Conservation (phyloP, 169 alveolate genomes). For the Miamiensis avidus region DNA sequence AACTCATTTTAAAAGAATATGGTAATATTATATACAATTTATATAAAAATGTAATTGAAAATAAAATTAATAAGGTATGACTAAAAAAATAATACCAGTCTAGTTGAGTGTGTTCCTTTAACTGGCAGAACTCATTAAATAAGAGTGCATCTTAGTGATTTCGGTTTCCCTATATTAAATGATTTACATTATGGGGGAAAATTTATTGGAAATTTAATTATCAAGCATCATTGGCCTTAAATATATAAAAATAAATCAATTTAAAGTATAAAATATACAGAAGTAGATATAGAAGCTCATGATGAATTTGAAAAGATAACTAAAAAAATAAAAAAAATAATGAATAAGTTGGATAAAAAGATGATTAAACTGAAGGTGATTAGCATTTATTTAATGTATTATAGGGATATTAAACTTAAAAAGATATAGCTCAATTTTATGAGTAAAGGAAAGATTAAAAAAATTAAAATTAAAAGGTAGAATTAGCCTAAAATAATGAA, state of each 20-base stretch:
- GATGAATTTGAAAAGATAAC: constrained; percentile 22
- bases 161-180: constrained; percentile 93
- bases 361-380: constrained; percentile 5
- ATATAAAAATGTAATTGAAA: too few relatives aligned
- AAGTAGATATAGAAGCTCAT: constrained; percentile 7
- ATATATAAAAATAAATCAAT: not conserved
- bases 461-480: not conserved
- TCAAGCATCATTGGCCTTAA: constrained; percentile 20
- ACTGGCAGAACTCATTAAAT: constrained; percentile 98
- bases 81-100: constrained; percentile 81
- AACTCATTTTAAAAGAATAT: constrained; percentile 70
- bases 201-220: constrained; percentile 34
- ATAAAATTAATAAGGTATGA: constrained; percentile 64
- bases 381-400: not conserved
- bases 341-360: constrained; percentile 23
- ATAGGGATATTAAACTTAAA: not conserved
- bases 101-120: constrained; percentile 91
- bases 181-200: constrained; percentile 87
- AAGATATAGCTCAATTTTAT: not conserved
- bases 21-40: too few relatives aligned
- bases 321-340: constrained; percentile 46
- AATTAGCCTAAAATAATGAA: not conserved
- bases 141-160: constrained; percentile 92
- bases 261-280: constrained; percentile 1
- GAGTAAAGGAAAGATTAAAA: not conserved